Evolutionary conservation across 2,329 filamentous ascomycete species (phyloP).

Genomic region (Botryotinia convoluta): DNA sequence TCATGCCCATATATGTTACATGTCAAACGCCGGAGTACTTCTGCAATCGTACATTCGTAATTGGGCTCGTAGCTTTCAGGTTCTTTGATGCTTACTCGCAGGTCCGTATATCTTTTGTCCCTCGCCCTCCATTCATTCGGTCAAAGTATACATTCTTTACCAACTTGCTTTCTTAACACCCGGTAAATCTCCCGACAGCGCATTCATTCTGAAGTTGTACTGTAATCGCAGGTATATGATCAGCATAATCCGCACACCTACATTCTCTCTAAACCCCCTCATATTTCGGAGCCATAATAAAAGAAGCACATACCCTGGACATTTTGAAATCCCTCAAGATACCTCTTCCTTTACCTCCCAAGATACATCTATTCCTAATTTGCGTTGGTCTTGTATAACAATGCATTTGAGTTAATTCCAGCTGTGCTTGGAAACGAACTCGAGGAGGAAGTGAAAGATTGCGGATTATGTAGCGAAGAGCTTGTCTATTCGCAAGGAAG

Average conservation of each 20-base stretch:
- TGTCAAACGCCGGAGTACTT: neutral
- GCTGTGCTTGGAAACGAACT: conserved; percentile 84
- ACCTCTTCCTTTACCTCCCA: conserved; percentile 86
- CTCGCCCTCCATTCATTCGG: neutral
- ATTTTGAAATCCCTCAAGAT: conserved; percentile 92
- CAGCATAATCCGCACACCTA: neutral
- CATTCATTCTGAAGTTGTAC: conserved; percentile 92
- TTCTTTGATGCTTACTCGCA: conserved; percentile 1
- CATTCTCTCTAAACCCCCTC: neutral
- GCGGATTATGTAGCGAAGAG: conserved; percentile 85
- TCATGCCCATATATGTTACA: conserved; percentile 2
- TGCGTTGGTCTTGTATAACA: conserved; percentile 90
- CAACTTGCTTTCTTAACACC: conserved; percentile 96
- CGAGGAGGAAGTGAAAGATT: conserved; percentile 83
- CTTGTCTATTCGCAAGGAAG: conserved; percentile 64
- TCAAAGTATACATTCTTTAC: conserved; percentile 51
- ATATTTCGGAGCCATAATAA: neutral
- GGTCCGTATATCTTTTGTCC: neutral
- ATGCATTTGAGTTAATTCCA: conserved; percentile 93
- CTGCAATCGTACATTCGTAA: conserved; percentile 8
- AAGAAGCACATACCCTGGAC: conserved; percentile 69
- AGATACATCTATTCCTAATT: conserved; percentile 89
- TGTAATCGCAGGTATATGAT: conserved; percentile 42
- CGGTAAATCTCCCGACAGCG: conserved; percentile 78
- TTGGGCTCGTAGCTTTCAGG: neutral